These are phyloP conservation scores for Dendrobium chrysotoxum DNA, from an alignment of 106 monocot genomes.

Conservation along the genomic window DNA sequence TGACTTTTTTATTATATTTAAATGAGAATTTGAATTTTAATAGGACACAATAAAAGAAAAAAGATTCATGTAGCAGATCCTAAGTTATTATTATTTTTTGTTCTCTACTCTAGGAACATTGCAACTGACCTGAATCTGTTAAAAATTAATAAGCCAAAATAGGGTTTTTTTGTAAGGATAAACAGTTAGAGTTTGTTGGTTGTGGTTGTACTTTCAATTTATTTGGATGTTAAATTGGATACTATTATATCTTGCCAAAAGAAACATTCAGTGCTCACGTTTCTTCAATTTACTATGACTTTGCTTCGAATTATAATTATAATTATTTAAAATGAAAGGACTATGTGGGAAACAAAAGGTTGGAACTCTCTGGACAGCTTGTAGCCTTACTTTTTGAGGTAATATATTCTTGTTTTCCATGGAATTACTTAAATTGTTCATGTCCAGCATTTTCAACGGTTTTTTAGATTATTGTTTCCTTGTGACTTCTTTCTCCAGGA, in stretches of 20 bases:
- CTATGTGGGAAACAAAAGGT: slow-evolving; percentile 96
- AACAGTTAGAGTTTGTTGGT: background rate
- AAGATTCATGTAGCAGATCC: too few species aligned
- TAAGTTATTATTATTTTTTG: background rate
- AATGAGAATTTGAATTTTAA: too few species aligned
- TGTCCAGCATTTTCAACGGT: background rate
- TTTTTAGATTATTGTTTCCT: background rate
- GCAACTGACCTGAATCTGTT: background rate
- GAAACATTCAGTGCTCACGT: background rate
- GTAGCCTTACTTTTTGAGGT: slow-evolving; percentile 96
- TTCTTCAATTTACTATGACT: background rate
- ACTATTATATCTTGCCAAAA: background rate
- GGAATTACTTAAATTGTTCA: background rate
- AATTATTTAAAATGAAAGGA: slow-evolving; percentile 40
- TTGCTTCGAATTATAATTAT: background rate
- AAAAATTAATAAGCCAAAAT: background rate
- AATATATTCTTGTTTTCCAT: background rate
- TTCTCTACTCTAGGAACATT: background rate
- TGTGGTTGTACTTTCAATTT: background rate
- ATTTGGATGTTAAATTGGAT: background rate
- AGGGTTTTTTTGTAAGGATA: background rate
- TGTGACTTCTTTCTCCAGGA: slow-evolving; percentile 37
- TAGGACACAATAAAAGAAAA: too few species aligned
- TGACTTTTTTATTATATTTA: too few species aligned
- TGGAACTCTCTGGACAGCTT: slow-evolving; percentile 94